Base-by-base conservation (phyloP, 768 basidiomycete genomes). In the Lactifluus echinatus region DNA sequence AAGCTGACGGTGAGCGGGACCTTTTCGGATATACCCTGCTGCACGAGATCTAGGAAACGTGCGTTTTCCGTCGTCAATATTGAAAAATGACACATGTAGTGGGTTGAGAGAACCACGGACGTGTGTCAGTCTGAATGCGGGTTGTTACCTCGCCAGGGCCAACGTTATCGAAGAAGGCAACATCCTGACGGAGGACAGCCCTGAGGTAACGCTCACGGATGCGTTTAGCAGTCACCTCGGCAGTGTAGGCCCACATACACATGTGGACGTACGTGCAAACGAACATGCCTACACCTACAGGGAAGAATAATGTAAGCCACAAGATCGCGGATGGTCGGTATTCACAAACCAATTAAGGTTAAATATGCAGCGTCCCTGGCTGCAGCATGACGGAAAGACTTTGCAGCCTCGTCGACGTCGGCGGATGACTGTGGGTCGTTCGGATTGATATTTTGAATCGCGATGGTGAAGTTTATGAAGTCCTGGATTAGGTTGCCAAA, bases 91-190 rank as follows among this genome's bases (percentile, higher is more conserved):
- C n/a, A n/a, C n/a, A n/a, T n/a, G n/a, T n/a, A n/a, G n/a, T n/a
- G n/a, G n/a, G n/a, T n/a, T 31, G 31, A 31, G 10, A 8, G 39
- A 37, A 11, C 21, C 17, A 74, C 82, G 61, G 66, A 87, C 87
- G 89, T 26, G 87, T 89, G 67, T 90, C 87, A 0, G 88, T 89
- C 67, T 89, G 87, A 59, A 96, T 96, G 48, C 93, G 83, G 8
- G 93, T 95, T 0, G 94, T 87, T 24, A 97, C 84, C 67, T 97
- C 94, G 57, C 94, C 94, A 6, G 93, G 86, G 44, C 94, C 93
- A 54, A 95, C 81, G 11, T 84, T 81, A 69, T 97, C 94, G 66
- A 96, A 96, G 72, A 80, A 97, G 14, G 85, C 83, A 60, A 94
- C 84, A 60, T 91, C 85, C 66, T 97, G 94, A 28, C 91, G 83